phyloP scores from a whole-genome alignment of 176 grass and related monocot species.

The Bromus sterilis region DNA sequence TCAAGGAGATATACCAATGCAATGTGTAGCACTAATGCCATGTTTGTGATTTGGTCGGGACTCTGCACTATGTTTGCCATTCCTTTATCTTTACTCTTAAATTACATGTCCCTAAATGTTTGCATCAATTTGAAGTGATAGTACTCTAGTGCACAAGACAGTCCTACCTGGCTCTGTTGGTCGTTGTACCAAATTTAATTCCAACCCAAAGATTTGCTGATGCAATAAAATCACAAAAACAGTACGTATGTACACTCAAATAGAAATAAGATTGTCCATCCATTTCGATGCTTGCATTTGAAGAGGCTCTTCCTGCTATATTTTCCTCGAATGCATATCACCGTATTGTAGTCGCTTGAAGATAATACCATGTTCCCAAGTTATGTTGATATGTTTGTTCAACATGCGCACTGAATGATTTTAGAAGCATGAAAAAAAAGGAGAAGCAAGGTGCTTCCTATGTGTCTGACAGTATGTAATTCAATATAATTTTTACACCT shows the following conservation, averaged over 20 bases:
- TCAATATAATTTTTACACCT: neutral
- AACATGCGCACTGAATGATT: neutral
- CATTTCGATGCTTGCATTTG: neutral
- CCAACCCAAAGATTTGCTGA: neutral
- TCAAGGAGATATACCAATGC: neutral
- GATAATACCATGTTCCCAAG: neutral
- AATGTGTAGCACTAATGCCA: neutral
- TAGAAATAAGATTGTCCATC: neutral
- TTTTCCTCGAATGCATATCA: neutral
- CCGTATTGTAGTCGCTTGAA: neutral
- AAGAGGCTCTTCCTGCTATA: neutral
- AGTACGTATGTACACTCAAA: neutral
- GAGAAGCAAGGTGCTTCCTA: neutral
- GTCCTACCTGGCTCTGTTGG: too few relatives aligned
- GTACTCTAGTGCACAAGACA: too few relatives aligned
- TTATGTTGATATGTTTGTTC: neutral
- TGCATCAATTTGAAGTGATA: too few relatives aligned
- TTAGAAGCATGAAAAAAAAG: neutral
- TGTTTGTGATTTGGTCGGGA: neutral
- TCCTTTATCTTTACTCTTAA: neutral
- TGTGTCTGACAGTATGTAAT: neutral
- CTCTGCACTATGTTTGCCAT: neutral
- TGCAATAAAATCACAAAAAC: neutral
- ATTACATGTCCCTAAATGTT: neutral
- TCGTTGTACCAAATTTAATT: too few relatives aligned